phyloP scores from a whole-genome alignment of 768 basidiomycete species.

The Kwoniella heveanensis region DNA sequence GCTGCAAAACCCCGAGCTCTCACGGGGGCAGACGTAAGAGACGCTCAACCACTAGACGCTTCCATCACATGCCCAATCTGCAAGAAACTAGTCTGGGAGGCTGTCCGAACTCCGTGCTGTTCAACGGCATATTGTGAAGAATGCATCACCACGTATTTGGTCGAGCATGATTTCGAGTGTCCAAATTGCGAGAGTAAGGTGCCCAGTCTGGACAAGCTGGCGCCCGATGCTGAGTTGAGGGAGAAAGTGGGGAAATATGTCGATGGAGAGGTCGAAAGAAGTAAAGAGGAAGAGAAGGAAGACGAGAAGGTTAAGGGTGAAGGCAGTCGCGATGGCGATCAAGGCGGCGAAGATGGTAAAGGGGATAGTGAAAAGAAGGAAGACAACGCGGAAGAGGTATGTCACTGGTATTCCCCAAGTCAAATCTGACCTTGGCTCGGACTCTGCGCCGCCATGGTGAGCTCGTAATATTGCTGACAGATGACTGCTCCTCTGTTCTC shows the following conservation, averaged over 20 bases:
- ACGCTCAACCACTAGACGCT: slow-evolving; percentile 72
- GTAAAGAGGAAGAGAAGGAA: slow-evolving; percentile 49
- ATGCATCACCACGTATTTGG: slow-evolving; percentile 89
- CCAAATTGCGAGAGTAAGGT: slow-evolving; percentile 87
- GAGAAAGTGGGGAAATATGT: slow-evolving; percentile 79
- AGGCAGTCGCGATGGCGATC: slow-evolving; percentile 13
- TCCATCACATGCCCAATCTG: slow-evolving; percentile 86
- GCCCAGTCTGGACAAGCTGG: slow-evolving; percentile 81
- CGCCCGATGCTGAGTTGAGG: slow-evolving; percentile 76
- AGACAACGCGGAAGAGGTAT: slow-evolving; percentile 58
- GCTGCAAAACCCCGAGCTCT: slow-evolving; percentile 68
- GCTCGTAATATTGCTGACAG: too few relatives aligned
- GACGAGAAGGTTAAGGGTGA: slow-evolving; percentile 19
- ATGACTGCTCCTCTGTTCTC: too few relatives aligned
- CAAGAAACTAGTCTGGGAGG: slow-evolving; percentile 88
- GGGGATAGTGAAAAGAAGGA: slow-evolving; percentile 61
- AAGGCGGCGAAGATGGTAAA: slow-evolving; percentile 6
- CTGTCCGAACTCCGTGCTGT: slow-evolving; percentile 95
- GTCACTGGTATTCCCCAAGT: too few relatives aligned
- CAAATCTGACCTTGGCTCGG: neutral
- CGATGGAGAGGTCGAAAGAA: slow-evolving; percentile 60
- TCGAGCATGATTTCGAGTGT: slow-evolving; percentile 93
- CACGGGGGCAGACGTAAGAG: slow-evolving; percentile 85
- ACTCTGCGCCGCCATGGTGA: too few relatives aligned
- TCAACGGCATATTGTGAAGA: slow-evolving; percentile 90